Evolutionary conservation across 1,284 basidiomycete species (phyloP), one percentile per base, ranked within the genome.

Genomic region (Anthracocystis setariae): DNA sequence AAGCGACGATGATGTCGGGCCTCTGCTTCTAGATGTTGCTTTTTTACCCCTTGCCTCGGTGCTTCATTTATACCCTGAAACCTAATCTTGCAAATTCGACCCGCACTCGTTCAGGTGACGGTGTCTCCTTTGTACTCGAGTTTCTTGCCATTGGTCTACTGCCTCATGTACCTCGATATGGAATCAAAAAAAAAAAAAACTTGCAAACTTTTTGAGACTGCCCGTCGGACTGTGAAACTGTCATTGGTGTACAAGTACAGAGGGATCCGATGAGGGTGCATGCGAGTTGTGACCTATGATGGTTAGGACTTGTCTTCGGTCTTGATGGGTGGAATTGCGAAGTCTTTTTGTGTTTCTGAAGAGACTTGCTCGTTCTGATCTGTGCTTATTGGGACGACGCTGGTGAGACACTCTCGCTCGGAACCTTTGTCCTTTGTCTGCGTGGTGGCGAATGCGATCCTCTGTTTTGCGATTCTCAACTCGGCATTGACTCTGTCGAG

Each of bases 401-500:
- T 39, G 8, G 24, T 12, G 2, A 25, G 12, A 20, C 39, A n/a
- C 18, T 23, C 46, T 5, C 18, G 33, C 12, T 12, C 44, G 5
- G 17, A 27, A 15, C 25, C 35, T 29, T 61, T 61, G 5, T 40
- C 23, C 9, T 38, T 15, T 10, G 44, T 46, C 21, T 68, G 53
- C 27, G 42, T 15, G 13, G 53, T 57, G 8, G 58, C 59, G 0
- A n/a, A n/a, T n/a, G 59, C 60, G 20, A 68, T 55, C 24, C 70
- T 38, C 32, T 60, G 58, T 39, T 69, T 73, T 2, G 71, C 51
- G 27, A 73, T 69, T 24, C 71, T 42, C 42, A 73, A 27, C 40
- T 73, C 71, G 27, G 48, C 57, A 46, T 80, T 75, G 8, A 80
- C 81, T 27, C 78, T 39, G 33, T 83, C 82, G 32, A 81, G 43